Evolutionary conservation across 1,284 basidiomycete species (phyloP), one percentile per base, ranked within the genome.

Genomic region (Pholiota adiposa): DNA sequence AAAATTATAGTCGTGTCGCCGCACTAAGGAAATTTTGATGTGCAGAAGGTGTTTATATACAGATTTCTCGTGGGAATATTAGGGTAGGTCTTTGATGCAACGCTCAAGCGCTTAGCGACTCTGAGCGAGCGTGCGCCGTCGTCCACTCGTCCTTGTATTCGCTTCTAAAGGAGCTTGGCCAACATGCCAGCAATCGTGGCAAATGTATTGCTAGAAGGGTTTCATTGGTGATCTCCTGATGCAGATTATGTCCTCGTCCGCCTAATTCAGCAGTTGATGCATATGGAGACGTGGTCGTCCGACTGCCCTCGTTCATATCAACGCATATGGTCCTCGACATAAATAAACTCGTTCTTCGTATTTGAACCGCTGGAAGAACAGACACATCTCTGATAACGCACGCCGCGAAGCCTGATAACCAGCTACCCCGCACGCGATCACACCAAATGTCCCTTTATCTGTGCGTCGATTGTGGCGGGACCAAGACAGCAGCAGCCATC

Each of bases 381-480:
- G 29, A 31, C 11, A 31, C 29, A 31, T 31, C 29, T 31, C n/a
- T 31, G 29, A 31, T 31, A 31, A 31, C 29, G 4, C 29, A 31
- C 29, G 4, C 5, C 29, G 11, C 29, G 29, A 8, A 43, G 11
- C 19, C 19, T 23, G 19, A 23, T n/a, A n/a, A n/a, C 19, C 40
- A 43, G 6, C n/a, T n/a, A n/a, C n/a, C n/a, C n/a, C 11, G 44
- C 25, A 46, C 44, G 25, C 21, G 25, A 52, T 29, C 27, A 27
- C 23, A 25, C 23, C 0, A 25, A 4, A 55, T 55, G 54, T 34
- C 54, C 31, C 77, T 90, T 65, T 89, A 84, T 69, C 85, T 93
- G 63, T 92, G 88, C 68, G 85, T 90, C 61, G 90, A 93, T 72
- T 93, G 91, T 63, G 92, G 92, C 33, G 92, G 90, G 19, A 89